Conservation (phyloP, 345 rosid species). For the Hirschfeldia incana region DNA sequence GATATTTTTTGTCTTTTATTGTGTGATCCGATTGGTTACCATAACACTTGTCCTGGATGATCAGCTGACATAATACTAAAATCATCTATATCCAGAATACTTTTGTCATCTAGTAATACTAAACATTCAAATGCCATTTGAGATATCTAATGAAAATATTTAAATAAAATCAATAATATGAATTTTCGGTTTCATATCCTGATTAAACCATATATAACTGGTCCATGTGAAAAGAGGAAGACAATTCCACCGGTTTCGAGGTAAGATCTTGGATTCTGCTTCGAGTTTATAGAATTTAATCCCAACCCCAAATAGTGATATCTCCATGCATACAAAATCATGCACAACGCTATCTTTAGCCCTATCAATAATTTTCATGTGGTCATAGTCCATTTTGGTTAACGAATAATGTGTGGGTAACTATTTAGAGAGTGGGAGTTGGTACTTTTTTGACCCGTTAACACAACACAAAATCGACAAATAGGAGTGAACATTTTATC, state of each 20-base stretch:
- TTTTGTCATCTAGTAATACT: neutral
- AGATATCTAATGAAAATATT: neutral
- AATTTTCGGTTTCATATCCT: neutral
- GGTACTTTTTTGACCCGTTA: conserved; percentile 4
- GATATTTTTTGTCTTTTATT: neutral
- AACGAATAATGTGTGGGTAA: neutral
- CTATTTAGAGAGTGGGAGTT: neutral
- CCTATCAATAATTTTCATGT: neutral
- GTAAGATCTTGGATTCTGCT: neutral
- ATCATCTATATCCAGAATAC: neutral
- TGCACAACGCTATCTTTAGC: neutral
- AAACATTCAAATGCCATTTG: neutral
- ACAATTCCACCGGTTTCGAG: neutral
- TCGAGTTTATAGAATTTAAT: neutral
- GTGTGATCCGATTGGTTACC: neutral
- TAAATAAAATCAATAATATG: neutral
- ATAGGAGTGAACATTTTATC: too few species aligned
- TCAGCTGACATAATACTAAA: neutral
- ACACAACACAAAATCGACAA: too few species aligned
- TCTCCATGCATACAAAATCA: neutral
- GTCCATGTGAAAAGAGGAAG: neutral
- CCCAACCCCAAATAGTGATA: neutral
- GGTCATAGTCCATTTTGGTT: neutral
- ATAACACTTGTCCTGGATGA: neutral
- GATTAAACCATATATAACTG: neutral